A percentile compares a stretch with the other conserved stretches of the same genome.
These are phyloP conservation scores for Camellia sinensis DNA, from an alignment of 148 eudicot genomes.

Conservation along the genomic window DNA sequence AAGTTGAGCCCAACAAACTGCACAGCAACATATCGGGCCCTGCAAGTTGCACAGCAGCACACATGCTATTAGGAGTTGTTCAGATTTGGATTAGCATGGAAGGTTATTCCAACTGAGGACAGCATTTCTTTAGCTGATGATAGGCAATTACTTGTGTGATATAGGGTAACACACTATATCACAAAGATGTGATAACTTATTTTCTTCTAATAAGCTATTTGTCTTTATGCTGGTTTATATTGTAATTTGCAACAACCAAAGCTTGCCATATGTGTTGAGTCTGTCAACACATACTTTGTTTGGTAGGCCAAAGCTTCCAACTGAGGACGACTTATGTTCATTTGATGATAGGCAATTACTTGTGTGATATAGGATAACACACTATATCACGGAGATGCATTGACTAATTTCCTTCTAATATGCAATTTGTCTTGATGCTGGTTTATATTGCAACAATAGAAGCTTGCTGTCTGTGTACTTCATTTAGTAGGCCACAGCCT, in stretches of 20 bases:
- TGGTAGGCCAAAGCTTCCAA: not conserved
- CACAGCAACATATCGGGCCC: no score
- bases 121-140: not conserved
- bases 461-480: not conserved
- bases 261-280: not conserved
- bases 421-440: not conserved
- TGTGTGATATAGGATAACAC: not conserved
- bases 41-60: no score
- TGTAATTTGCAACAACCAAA: not conserved
- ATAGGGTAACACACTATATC: not conserved
- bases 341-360: not conserved
- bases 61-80: no score
- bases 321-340: not conserved
- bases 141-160: not conserved
- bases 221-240: not conserved
- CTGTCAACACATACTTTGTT: not conserved
- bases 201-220: not conserved
- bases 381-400: not conserved
- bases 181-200: not conserved
- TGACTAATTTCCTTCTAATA: not conserved
- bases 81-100: not conserved
- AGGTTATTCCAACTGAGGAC: not conserved
- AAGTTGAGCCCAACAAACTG: no score
- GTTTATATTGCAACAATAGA: conserved; percentile 7
- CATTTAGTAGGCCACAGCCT: not conserved